Conservation (phyloP, 768 basidiomycete genomes). For the Lactifluus subvellereus region DNA sequence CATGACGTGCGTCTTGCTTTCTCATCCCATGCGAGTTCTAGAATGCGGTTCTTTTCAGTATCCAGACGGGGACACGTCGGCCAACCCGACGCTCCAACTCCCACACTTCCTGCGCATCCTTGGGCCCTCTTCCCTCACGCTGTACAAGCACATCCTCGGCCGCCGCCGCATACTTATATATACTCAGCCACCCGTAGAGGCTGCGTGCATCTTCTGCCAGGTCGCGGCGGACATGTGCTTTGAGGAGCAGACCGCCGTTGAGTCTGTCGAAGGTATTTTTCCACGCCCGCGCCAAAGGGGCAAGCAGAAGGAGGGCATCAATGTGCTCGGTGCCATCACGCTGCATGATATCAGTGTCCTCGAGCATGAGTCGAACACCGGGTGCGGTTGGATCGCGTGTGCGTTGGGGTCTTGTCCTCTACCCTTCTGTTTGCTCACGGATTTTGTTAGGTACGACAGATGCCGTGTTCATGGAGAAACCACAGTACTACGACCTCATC, state of each 20-base stretch:
- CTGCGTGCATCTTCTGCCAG: conserved; percentile 64
- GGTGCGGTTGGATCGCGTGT: conserved; percentile 82
- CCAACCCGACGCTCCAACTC: conserved; percentile 62
- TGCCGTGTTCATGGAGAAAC: conserved; percentile 77
- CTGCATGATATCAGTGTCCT: conserved; percentile 65
- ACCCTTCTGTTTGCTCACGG: neutral
- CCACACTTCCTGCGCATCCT: conserved; percentile 71
- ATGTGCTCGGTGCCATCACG: conserved; percentile 75
- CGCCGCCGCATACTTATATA: conserved; percentile 74
- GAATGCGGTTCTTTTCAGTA: neutral
- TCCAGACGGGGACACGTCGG: neutral
- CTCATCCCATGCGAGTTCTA: neutral
- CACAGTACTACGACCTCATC: conserved; percentile 71
- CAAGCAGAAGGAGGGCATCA: conserved; percentile 47
- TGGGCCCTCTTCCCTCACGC: conserved; percentile 69
- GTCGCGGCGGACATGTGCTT: conserved; percentile 60
- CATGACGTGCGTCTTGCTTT: conserved; percentile 1
- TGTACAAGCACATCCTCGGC: conserved; percentile 75
- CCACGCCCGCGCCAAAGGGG: conserved; percentile 30
- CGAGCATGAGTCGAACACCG: conserved; percentile 47
- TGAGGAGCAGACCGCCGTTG: conserved; percentile 31
- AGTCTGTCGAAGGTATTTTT: conserved; percentile 2
- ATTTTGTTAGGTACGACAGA: conserved; percentile 60
- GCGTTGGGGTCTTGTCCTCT: conserved; percentile 26
- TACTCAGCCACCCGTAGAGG: conserved; percentile 73